Conservation (phyloP, 768 basidiomycete species). For the Tylopilus subfusipes region DNA sequence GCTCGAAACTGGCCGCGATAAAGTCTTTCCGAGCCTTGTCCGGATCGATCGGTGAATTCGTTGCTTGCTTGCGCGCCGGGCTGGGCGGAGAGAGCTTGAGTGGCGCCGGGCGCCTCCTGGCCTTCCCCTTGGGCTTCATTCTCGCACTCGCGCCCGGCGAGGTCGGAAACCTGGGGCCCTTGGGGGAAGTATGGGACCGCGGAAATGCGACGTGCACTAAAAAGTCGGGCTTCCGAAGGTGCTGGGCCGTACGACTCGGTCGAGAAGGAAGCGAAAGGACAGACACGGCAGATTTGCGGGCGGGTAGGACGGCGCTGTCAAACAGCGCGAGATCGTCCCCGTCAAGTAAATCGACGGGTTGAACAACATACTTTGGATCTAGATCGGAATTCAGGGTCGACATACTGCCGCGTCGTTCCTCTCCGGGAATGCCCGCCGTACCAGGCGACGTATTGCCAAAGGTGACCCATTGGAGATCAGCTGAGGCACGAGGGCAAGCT, state of each 20-base stretch:
- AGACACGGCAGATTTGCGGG: constrained; percentile 32
- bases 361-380: constrained; percentile 47
- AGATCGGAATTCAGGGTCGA: constrained; percentile 55
- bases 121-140: constrained; percentile 25
- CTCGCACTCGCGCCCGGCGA: constrained; percentile 4
- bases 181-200: constrained; percentile 4
- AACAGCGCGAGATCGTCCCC: constrained; percentile 37
- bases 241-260: constrained; percentile 34
- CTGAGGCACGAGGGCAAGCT: constrained; percentile 19
- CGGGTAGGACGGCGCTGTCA: constrained; percentile 25
- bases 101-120: constrained; percentile 41
- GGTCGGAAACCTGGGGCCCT: constrained; percentile 13
- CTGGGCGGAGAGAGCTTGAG: constrained; percentile 36
- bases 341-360: constrained; percentile 29
- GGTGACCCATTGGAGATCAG: constrained; percentile 43
- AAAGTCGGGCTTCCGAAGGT: constrained; percentile 37
- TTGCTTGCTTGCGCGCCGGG: constrained; percentile 31
- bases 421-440: constrained; percentile 8
- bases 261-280: constrained; percentile 37
- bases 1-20: constrained; percentile 43
- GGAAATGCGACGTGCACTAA: constrained; percentile 32
- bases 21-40: constrained; percentile 39
- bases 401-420: constrained; percentile 42
- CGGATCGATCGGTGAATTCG: constrained; percentile 36
- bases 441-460: constrained; percentile 32